Evolutionary conservation across 345 rosid genomes (phyloP).

Genomic region (Eucalyptus pauciflora): DNA sequence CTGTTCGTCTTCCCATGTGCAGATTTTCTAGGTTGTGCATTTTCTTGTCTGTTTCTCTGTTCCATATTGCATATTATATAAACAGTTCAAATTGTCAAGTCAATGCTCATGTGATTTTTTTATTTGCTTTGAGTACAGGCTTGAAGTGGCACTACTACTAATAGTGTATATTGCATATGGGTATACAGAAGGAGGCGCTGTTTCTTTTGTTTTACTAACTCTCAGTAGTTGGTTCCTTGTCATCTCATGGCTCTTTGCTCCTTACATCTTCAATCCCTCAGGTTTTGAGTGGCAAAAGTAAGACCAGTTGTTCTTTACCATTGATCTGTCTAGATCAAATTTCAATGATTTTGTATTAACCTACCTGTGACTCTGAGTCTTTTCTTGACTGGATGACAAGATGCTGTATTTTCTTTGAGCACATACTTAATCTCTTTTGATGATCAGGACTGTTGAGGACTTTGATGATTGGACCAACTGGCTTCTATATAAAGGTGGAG

Average conservation of each 20-base stretch:
- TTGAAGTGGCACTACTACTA: constrained; percentile 94
- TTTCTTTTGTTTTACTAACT: constrained; percentile 66
- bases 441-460: constrained; percentile 89
- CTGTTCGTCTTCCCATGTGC: neutral
- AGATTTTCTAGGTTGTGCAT: neutral
- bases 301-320: constrained; percentile 1
- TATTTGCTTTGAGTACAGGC: constrained; percentile 25
- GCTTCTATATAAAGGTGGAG: constrained; percentile 99
- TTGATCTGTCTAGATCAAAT: neutral
- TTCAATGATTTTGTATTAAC: neutral
- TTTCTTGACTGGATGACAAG: neutral
- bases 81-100: neutral
- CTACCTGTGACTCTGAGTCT: neutral
- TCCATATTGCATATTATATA: neutral
- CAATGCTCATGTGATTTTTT: neutral
- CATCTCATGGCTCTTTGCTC: constrained; percentile 96
- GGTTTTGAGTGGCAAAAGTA: constrained; percentile 99
- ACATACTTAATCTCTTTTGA: neutral
- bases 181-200: constrained; percentile 61
- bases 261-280: constrained; percentile 97
- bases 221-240: constrained; percentile 98
- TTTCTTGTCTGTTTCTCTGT: neutral
- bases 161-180: constrained; percentile 96
- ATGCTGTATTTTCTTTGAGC: neutral
- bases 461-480: constrained; percentile 96